A percentile compares a stretch with the other conserved stretches of the same genome.
phyloP scores from a whole-genome alignment of 31 red algal species.

The Porphyra umbilicalis region DNA sequence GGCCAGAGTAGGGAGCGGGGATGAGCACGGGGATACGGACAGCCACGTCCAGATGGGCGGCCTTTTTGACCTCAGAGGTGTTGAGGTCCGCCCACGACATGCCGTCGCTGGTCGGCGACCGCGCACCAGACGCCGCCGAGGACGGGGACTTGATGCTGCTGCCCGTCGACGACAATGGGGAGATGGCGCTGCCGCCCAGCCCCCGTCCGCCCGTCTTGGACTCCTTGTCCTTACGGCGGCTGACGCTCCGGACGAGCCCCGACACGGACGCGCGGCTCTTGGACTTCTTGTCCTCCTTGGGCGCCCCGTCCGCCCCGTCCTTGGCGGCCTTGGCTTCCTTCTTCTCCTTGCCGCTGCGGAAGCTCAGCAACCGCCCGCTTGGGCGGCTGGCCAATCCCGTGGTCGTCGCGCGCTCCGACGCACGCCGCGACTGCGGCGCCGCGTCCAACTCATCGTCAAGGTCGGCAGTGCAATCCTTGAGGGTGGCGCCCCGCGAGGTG shows the following conservation, averaged over 20 bases:
- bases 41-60: background rate
- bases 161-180: background rate
- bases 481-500: background rate
- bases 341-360: background rate
- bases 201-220: background rate
- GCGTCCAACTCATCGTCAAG: background rate
- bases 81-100: background rate
- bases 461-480: background rate
- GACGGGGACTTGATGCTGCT: background rate
- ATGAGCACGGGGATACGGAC: conserved; percentile 41
- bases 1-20: conserved; percentile 34
- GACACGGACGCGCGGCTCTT: background rate
- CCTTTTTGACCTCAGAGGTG: background rate
- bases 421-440: background rate
- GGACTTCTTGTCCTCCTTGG: background rate
- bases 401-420: background rate
- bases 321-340: background rate
- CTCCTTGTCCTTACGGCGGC: background rate
- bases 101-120: background rate
- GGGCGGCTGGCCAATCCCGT: background rate
- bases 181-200: background rate
- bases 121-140: background rate
- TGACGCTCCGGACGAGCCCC: background rate
- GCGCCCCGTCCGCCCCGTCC: background rate
- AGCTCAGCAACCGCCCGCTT: background rate